These are phyloP conservation scores for Orychophragmus violaceus DNA, from an alignment of 345 rosid species.

Conservation along the genomic window DNA sequence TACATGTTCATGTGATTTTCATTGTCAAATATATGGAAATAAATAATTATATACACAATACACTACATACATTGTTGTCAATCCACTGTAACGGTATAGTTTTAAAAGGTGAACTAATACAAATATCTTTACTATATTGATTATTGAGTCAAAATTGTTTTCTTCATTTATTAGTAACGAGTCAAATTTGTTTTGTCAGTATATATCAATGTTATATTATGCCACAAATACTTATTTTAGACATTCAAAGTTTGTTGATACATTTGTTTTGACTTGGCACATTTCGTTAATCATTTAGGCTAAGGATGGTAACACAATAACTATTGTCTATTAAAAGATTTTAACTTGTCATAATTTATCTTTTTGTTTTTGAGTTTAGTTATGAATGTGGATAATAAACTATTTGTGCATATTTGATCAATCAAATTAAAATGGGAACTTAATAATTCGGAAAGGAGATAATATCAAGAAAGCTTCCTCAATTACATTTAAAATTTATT, in stretches of 20 bases:
- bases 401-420: neutral
- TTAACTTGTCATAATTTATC: neutral
- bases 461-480: neutral
- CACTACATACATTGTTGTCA: too few species aligned
- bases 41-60: too few species aligned
- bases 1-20: conserved; percentile 1
- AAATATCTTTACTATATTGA: neutral
- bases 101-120: neutral
- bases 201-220: neutral
- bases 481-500: neutral
- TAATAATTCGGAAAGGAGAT: neutral
- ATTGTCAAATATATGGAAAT: neutral
- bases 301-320: neutral
- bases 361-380: neutral
- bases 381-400: neutral
- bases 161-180: neutral
- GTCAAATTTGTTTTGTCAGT: neutral
- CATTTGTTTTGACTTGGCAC: conserved; percentile 26
- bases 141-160: neutral
- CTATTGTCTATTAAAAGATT: neutral
- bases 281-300: neutral
- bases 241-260: conserved; percentile 9
- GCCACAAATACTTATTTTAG: conserved; percentile 1
- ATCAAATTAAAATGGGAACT: neutral
- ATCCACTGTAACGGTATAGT: neutral